Base-by-base conservation (phyloP, 2,329 filamentous ascomycete species). In the Penicillium sp. region DNA sequence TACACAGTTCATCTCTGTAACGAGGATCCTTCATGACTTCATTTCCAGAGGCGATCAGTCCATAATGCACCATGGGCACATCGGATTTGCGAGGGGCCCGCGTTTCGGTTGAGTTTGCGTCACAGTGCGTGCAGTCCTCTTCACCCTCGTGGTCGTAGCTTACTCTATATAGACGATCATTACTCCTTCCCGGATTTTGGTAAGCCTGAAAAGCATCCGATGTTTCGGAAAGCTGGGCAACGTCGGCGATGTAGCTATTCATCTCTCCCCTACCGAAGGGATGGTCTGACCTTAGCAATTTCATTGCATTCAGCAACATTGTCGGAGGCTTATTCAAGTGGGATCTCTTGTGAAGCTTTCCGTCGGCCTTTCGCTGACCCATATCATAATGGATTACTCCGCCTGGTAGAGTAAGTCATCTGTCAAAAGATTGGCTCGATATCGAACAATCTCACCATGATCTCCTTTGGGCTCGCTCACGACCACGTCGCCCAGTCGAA, bases 11-110 rank as follows among this genome's bases (percentile, higher is more conserved):
- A 46, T 73, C 65, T n/a, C 69, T 51, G 13, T 47, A 45, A 3
- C 47, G 13, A 7, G 63, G 64, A 21, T 68, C 59, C 52, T 66
- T 69, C n/a, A 73, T 67, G 1, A 71, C 44, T 21, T 52, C 57
- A 46, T 73, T 69, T 4, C 61, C 71, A 1, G 70, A 72, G 3
- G 67, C 68, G 44, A 73, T 71, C 8, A 64, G 29, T 4, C 71
- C 71, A 54, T 71, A 72, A 55, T 72, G 69, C 4, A 73, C 54
- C 3, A 17, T 41, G 15, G 60, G 60, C 7, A 17, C 15, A 41
- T 53, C 44, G 0, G 53, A 21, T 11, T 38, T 30, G n/a, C 60
- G 41, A n/a, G 29, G 13, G 4, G 26, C 5, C 5, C 60, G 60
- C 1, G 38, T 48, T 45, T 52, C 38, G 8, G 23, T 13, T 21